Evolutionary conservation across 345 rosid species (phyloP).

Genomic region (Cardamine resedifolia): DNA sequence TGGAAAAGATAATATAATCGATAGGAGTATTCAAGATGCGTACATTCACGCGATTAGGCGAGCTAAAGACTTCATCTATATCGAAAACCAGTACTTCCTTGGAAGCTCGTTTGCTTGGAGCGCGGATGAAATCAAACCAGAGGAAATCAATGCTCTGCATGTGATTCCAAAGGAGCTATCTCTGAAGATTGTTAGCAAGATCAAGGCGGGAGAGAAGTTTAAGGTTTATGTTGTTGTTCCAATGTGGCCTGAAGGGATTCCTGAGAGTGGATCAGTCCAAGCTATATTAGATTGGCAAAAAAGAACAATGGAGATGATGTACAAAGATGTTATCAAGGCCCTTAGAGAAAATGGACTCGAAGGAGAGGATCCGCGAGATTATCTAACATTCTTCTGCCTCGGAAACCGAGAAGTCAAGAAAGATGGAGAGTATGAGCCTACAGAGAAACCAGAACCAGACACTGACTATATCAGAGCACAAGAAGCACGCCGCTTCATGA

Average conservation of each 20-base stretch:
- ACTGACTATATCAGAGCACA: slow-evolving; percentile 85
- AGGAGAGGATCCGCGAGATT: slow-evolving; percentile 78
- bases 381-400: slow-evolving; percentile 90
- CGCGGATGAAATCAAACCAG: slow-evolving; percentile 82
- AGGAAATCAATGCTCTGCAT: slow-evolving; percentile 84
- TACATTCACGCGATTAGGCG: slow-evolving; percentile 90
- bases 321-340: slow-evolving; percentile 72
- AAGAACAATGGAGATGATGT: slow-evolving; percentile 98
- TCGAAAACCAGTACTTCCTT: slow-evolving; percentile 95
- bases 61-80: slow-evolving; percentile 92
- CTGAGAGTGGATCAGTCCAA: slow-evolving; percentile 91
- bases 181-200: slow-evolving; percentile 91
- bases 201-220: slow-evolving; percentile 81
- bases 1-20: slow-evolving; percentile 94
- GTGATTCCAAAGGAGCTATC: slow-evolving; percentile 93
- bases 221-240: slow-evolving; percentile 87
- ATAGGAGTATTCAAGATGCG: slow-evolving; percentile 96
- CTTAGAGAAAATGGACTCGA: slow-evolving; percentile 62
- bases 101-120: slow-evolving; percentile 90
- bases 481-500: slow-evolving; percentile 95
- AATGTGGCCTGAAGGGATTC: slow-evolving; percentile 99
- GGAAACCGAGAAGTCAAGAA: slow-evolving; percentile 90
- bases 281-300: slow-evolving; percentile 97
- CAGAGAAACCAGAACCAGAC: slow-evolving; percentile 86
- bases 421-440: slow-evolving; percentile 82